phyloP scores from a whole-genome alignment of 1,284 basidiomycete species.

The Porphyrellus sp. region DNA sequence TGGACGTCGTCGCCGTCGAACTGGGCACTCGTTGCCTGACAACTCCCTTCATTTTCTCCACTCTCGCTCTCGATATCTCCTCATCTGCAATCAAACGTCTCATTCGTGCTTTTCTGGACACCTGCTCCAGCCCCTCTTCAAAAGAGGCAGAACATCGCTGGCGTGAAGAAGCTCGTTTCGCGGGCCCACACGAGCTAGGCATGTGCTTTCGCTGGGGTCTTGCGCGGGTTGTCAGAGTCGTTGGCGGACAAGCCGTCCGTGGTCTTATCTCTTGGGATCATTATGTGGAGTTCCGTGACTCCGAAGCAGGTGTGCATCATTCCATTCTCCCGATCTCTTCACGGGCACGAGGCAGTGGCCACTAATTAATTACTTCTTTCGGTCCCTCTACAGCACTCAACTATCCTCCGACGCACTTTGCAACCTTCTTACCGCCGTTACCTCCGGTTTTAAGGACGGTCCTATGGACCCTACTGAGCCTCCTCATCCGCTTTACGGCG shows the following conservation, averaged over 20 bases:
- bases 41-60: conserved; percentile 87
- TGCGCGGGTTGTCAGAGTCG: conserved; percentile 63
- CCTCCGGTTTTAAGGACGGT: conserved; percentile 56
- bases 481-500: conserved; percentile 77
- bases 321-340: conserved; percentile 22
- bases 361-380: conserved; percentile 26
- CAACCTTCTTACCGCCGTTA: conserved; percentile 54
- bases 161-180: conserved; percentile 77
- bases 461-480: conserved; percentile 64
- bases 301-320: conserved; percentile 65
- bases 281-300: conserved; percentile 73
- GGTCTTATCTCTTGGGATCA: conserved; percentile 76
- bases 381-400: conserved; percentile 41
- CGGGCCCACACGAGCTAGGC: conserved; percentile 80
- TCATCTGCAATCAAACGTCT: conserved; percentile 68
- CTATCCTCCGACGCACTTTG: conserved; percentile 71
- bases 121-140: conserved; percentile 45
- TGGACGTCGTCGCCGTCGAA: conserved; percentile 69
- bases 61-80: conserved; percentile 80
- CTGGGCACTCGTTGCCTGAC: conserved; percentile 73
- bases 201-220: conserved; percentile 87
- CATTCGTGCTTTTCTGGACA: conserved; percentile 70
- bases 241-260: conserved; percentile 63
- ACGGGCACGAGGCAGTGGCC: conserved; percentile 19
- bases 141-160: conserved; percentile 56